These are phyloP conservation scores for Clonostachys solani DNA, from an alignment of 2,329 filamentous ascomycete species.

Conservation along the genomic window DNA sequence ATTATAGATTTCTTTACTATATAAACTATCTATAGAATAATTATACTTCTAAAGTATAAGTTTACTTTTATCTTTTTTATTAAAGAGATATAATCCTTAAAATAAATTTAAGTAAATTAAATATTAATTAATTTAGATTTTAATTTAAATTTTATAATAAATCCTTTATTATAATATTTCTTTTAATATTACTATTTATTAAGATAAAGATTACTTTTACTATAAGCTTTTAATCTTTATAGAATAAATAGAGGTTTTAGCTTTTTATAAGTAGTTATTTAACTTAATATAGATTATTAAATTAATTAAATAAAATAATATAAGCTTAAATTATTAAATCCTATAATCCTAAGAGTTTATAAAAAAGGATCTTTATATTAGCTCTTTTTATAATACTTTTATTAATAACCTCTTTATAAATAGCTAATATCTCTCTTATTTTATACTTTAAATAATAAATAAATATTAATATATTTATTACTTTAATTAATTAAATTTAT, in stretches of 20 bases:
- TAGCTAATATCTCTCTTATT: background rate
- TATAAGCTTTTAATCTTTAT: constrained; percentile 5
- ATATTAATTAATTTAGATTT: background rate
- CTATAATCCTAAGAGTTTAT: background rate
- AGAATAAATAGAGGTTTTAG: constrained; percentile 1
- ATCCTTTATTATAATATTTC: too few species aligned
- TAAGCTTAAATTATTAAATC: constrained; percentile 7
- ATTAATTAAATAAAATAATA: constrained; percentile 4
- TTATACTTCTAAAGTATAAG: background rate
- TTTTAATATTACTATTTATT: background rate
- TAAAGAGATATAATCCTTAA: background rate
- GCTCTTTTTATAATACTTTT: constrained; percentile 4
- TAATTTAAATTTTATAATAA: background rate
- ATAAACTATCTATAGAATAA: background rate
- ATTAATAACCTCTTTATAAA: background rate
- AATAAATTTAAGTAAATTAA: background rate
- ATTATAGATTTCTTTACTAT: background rate
- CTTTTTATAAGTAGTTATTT: background rate
- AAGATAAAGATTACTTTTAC: constrained; percentile 1
- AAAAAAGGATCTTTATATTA: constrained; percentile 16
- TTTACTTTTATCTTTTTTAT: background rate
- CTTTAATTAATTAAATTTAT: background rate
- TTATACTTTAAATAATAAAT: constrained; percentile 1
- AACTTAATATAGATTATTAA: background rate
- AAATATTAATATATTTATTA: background rate